Evolutionary conservation across 257 asterid genomes (phyloP).

Genomic region (Gentiana straminea): DNA sequence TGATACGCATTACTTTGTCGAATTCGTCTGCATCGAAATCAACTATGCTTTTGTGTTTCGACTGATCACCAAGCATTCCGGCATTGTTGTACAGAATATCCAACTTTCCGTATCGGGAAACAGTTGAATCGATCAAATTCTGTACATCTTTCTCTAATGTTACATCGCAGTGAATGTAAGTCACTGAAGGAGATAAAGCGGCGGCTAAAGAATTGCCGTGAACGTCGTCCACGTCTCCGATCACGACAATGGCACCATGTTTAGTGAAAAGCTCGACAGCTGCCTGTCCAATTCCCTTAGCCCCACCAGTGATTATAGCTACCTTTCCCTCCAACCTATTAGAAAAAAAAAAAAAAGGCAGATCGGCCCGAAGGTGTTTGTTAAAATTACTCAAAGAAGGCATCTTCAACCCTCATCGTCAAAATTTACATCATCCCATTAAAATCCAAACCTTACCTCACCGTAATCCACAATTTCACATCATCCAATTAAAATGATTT

Average conservation of each 20-base stretch:
- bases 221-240: slow-evolving; percentile 54
- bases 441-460: too few species aligned
- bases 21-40: slow-evolving; percentile 60
- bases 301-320: slow-evolving; percentile 74
- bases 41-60: slow-evolving; percentile 57
- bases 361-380: too few species aligned
- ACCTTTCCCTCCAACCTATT: slow-evolving; percentile 67
- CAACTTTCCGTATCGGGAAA: slow-evolving; percentile 35
- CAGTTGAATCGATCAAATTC: slow-evolving; percentile 28
- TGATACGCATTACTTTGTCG: slow-evolving; percentile 54
- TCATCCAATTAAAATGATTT: too few species aligned
- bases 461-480: too few species aligned
- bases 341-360: too few species aligned
- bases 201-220: slow-evolving; percentile 35
- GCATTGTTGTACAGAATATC: slow-evolving; percentile 76
- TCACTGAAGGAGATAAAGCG: slow-evolving; percentile 26
- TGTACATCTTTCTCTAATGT: slow-evolving; percentile 46
- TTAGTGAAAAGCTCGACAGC: slow-evolving; percentile 50
- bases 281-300: slow-evolving; percentile 79
- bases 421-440: too few species aligned
- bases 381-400: too few species aligned
- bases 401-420: too few species aligned
- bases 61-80: slow-evolving; percentile 61
- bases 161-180: slow-evolving; percentile 55
- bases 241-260: slow-evolving; percentile 61